Base-by-base conservation (phyloP, 495 filamentous ascomycete species). In the Lepraria neglecta region DNA sequence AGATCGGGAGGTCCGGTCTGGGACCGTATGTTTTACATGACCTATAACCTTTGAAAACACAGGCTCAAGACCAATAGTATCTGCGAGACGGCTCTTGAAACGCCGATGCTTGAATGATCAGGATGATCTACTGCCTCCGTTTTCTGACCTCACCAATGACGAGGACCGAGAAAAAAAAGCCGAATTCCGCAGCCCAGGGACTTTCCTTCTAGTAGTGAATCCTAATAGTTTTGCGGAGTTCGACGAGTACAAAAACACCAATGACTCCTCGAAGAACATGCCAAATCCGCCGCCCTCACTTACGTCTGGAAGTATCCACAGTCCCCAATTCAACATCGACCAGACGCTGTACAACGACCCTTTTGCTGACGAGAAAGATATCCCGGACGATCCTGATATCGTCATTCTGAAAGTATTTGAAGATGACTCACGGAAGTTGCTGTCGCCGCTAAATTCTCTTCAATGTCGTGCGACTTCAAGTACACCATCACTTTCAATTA, bases 151-250 rank as follows among this genome's bases (percentile, higher is more conserved):
- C 43, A 83, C 75, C 4, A 84, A 74, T n/a, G 82, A 85, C 62
- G 82, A 85, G 47, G 83, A 84, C 2, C 69, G 83, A 56, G 82
- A 86, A 63, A 76, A 67, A 61, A 86, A 85, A 63, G 83, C 82
- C 7, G 76, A 82, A 59, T 68, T 68, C 6, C 72, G 72, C 43
- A 69, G 69, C 33, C 82, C 83, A 1, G 82, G 82, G 6, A 84
- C 80, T 1, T 86, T 80, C 66, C 73, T 80, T 69, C 79, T 86
- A 35, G 65, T 85, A 24, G 75, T 77, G 46, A 76, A 80, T 35
- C 83, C 79, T 7, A 74, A 75, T 38, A 85, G 80, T 67, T 85
- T 86, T 64, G 69, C 75, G 17, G 64, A 72, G 9, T 68, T 82
- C 17, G 79, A 81, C 19, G 81, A 84, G 61, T 84, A 84, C 69